These are phyloP conservation scores for Jackrogersella multiformis DNA, from an alignment of 495 filamentous ascomycete genomes.

Conservation along the genomic window DNA sequence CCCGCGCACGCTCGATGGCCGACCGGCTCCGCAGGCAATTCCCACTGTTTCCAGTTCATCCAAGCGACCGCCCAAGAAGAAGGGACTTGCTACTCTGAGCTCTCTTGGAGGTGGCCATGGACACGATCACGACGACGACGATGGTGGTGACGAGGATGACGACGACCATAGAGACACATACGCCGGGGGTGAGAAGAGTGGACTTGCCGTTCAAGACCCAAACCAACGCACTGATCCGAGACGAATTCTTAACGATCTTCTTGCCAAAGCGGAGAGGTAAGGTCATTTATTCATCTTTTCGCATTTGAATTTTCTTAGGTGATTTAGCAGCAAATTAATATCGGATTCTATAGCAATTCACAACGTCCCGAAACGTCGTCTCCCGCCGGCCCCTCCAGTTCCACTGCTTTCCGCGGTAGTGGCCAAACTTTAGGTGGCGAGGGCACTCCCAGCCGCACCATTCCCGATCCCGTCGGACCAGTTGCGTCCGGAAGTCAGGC, in stretches of 20 bases:
- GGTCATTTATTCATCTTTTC: conserved; percentile 32
- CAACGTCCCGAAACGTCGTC: conserved; percentile 63
- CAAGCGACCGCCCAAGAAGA: conserved; percentile 56
- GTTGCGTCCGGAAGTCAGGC: conserved; percentile 34
- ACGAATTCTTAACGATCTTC: conserved; percentile 77
- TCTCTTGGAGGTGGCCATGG: conserved; percentile 59
- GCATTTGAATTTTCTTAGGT: background rate
- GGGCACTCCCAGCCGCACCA: conserved; percentile 75
- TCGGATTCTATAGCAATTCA: conserved; percentile 58
- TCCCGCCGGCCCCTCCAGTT: conserved; percentile 56
- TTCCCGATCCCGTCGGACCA: conserved; percentile 69
- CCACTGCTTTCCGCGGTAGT: conserved; percentile 76
- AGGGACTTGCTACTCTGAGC: conserved; percentile 65
- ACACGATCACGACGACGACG: conserved; percentile 60
- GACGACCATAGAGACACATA: conserved; percentile 83
- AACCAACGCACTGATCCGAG: conserved; percentile 65
- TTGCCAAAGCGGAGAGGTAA: conserved; percentile 84
- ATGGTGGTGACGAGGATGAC: conserved; percentile 67
- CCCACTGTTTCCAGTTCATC: conserved; percentile 50
- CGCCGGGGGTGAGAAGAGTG: conserved; percentile 96
- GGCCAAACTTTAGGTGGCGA: conserved; percentile 92
- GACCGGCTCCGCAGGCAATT: conserved; percentile 58
- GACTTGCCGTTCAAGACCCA: conserved; percentile 92
- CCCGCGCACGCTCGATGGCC: conserved; percentile 64
- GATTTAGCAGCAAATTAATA: conserved; percentile 20